Conservation (phyloP, 2,329 filamentous ascomycete genomes). For the Cercospora sp. region DNA sequence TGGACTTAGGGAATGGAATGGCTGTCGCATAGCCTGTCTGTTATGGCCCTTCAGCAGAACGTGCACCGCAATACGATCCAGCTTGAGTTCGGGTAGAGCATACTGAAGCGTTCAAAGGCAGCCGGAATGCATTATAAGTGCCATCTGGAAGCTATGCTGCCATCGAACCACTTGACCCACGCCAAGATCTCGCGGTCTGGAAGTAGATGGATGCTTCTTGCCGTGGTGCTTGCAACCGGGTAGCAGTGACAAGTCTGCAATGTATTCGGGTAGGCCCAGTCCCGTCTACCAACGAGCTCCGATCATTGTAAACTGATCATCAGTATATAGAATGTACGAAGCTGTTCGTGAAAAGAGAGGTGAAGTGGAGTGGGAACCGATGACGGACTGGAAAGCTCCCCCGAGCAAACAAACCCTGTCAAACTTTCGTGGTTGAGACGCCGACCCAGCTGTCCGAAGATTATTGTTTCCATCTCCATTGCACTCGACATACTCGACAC, state of each 20-base stretch:
- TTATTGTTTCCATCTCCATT: slow-evolving; percentile 3
- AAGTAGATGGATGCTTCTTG: background rate
- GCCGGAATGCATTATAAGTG: background rate
- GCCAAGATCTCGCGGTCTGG: background rate
- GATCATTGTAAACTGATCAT: background rate
- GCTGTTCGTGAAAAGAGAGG: background rate
- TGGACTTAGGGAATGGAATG: background rate
- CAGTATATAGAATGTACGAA: background rate
- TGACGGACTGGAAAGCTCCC: background rate
- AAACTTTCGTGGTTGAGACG: slow-evolving; percentile 8
- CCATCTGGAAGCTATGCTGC: background rate
- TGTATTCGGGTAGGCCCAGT: background rate
- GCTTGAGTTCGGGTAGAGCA: background rate
- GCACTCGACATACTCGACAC: background rate
- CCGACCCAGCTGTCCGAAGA: slow-evolving; percentile 3
- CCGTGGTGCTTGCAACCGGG: background rate
- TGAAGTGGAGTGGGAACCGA: background rate
- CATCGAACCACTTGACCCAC: background rate
- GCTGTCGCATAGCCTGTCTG: background rate
- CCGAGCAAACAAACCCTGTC: slow-evolving; percentile 2
- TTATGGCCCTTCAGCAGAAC: background rate
- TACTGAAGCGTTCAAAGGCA: background rate
- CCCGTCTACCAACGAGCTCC: background rate
- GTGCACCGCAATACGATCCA: background rate
- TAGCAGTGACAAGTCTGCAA: background rate